These are phyloP conservation scores for Quercus glauca DNA, from an alignment of 306 rosid genomes.

Conservation along the genomic window DNA sequence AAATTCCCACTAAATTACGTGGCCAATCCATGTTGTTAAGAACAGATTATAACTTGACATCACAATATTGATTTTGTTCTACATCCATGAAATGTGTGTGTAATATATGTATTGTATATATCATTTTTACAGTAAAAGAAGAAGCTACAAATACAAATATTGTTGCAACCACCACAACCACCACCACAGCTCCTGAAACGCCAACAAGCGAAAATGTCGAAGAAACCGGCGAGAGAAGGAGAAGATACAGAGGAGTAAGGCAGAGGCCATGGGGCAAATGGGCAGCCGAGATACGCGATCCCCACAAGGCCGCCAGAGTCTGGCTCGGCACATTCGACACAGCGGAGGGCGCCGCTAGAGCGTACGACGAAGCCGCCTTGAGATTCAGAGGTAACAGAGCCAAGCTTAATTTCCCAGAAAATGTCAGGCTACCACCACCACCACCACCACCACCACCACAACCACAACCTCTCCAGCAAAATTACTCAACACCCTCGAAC, in stretches of 20 bases:
- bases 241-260: slow-evolving; percentile 90
- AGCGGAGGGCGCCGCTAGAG: slow-evolving; percentile 92
- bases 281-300: slow-evolving; percentile 98
- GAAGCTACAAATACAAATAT: slow-evolving; percentile 21
- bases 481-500: not conserved
- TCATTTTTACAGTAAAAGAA: slow-evolving; percentile 26
- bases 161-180: not conserved
- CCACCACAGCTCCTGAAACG: not conserved
- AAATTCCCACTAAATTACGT: not conserved
- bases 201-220: slow-evolving; percentile 32
- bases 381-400: slow-evolving; percentile 94
- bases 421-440: slow-evolving; percentile 45
- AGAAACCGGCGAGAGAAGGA: slow-evolving; percentile 57
- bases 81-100: not conserved
- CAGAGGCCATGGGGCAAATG: slow-evolving; percentile 99
- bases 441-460: not conserved
- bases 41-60: not conserved
- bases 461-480: slow-evolving; percentile 23
- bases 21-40: not conserved
- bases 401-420: slow-evolving; percentile 89
- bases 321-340: slow-evolving; percentile 99
- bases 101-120: not conserved
- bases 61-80: not conserved
- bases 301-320: slow-evolving; percentile 92
- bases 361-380: slow-evolving; percentile 93